A percentile compares a stretch with the other conserved stretches of the same genome.
Evolutionary conservation across 495 filamentous ascomycete genomes (phyloP).

Genomic region (Tuber magnatum): DNA sequence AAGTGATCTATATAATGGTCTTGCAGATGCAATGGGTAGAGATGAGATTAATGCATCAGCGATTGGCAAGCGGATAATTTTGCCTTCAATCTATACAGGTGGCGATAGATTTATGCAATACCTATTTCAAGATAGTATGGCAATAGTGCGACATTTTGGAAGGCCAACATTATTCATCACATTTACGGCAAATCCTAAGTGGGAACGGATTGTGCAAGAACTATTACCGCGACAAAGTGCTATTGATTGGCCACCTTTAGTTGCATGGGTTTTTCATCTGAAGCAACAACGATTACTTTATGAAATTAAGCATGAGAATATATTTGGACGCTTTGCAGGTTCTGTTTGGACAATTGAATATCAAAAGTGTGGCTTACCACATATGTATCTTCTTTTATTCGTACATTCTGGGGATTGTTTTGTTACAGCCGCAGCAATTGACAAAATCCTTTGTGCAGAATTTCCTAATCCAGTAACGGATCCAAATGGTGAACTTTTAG

Average conservation of each 20-base stretch:
- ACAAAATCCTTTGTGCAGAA: background rate
- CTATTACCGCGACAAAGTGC: background rate
- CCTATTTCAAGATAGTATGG: background rate
- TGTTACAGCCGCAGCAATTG: background rate
- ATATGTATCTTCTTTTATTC: background rate
- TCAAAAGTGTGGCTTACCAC: background rate
- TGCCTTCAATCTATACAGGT: background rate
- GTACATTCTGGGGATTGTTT: background rate
- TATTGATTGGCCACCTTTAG: background rate
- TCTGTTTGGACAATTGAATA: background rate
- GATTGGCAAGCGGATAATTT: background rate
- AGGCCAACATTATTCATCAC: background rate
- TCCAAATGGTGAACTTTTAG: background rate
- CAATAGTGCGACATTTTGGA: background rate
- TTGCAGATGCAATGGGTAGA: background rate
- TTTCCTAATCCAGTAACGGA: background rate
- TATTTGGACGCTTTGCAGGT: background rate
- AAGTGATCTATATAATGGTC: background rate
- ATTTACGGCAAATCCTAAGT: background rate
- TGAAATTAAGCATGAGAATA: background rate
- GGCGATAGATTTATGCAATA: background rate
- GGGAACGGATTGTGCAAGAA: background rate
- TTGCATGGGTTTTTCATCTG: background rate
- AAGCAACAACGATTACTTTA: background rate
- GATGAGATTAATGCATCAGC: background rate